Base-by-base conservation (phyloP, 1,284 basidiomycete genomes). In the Phellopilus nigrolimitatus region DNA sequence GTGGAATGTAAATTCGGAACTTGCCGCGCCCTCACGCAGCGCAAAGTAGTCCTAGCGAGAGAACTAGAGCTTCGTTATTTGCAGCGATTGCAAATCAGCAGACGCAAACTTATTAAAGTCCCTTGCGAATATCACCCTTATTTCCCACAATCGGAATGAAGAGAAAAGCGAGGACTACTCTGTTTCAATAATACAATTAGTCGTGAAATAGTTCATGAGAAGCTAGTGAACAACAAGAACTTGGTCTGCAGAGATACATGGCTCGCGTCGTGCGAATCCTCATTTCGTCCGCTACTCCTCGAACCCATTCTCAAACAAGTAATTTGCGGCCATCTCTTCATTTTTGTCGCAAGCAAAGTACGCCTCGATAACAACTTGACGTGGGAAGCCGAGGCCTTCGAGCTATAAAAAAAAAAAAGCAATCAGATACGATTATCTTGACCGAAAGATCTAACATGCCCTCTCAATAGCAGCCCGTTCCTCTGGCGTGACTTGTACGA, bases 291-390 rank as follows among this genome's bases (percentile, higher is more conserved):
- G 51, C 37, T 28, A 57, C 56, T 84, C 82, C 2, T 87, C 85
- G 60, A 82, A 86, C 30, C 72, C 72, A 55, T 72, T 67, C 58
- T 95, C 92, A 60, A 95, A 94, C 61, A 95, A 68, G 62, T 85
- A 95, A 64, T 95, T 95, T 17, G 94, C 94, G 1, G 94, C 92
- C 37, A 95, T 70, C 66, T 95, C 92, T 69, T 97, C 94, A 64
- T 97, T 92, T 77, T 91, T 94, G 67, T 93, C 94, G 67, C 93
- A 97, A 4, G 85, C 84, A 69, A 93, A 79, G 71, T 90, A 97
- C 0, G 94, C 94, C 67, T 95, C 82, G 38, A 92, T 70, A 3
- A 78, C 93, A 0, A 73, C 71, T 47, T 92, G 76, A 40, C 91
- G 77, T 19, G 88, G 68, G 68, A 97, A 97, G 1, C 94, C 94